Conservation (phyloP, 345 rosid genomes). For the Corchorus capsularis region DNA sequence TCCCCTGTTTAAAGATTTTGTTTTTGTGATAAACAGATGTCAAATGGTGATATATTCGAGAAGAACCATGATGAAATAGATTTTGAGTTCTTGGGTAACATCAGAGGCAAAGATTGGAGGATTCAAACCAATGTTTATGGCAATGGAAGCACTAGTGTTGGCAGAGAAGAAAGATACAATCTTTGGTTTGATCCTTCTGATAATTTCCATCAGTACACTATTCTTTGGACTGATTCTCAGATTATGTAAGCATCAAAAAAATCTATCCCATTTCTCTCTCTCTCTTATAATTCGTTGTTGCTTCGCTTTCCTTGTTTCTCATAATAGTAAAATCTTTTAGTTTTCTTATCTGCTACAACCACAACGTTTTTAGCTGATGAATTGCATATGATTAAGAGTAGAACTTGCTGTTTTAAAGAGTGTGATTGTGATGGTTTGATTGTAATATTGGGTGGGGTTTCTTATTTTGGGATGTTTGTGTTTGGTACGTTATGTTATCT, state of each 20-base stretch:
- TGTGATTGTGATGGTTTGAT: conserved; percentile 26
- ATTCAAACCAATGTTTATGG: conserved; percentile 96
- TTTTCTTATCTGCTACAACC: not conserved
- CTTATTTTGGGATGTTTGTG: conserved; percentile 24
- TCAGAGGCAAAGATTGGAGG: conserved; percentile 99
- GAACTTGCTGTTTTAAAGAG: conserved; percentile 24
- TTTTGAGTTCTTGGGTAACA: conserved; percentile 97
- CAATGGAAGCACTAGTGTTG: conserved; percentile 84
- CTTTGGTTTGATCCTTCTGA: conserved; percentile 99
- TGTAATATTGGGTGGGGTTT: conserved; percentile 13
- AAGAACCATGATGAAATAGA: conserved; percentile 98
- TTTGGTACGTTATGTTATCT: conserved; percentile 21
- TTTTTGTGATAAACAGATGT: conserved; percentile 59
- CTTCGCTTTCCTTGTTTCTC: not conserved
- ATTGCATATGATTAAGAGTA: not conserved
- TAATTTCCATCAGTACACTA: conserved; percentile 86
- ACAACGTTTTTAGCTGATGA: not conserved
- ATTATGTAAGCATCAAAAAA: conserved; percentile 63
- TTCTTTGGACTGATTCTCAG: conserved; percentile 91
- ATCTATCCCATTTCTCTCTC: not conserved
- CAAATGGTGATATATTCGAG: conserved; percentile 90
- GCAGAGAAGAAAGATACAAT: conserved; percentile 93
- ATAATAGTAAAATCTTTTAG: not conserved
- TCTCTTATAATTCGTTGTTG: not conserved
- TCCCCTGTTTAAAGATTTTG: not conserved